Conservation (phyloP, 1,284 basidiomycete species). For the Cystobasidium sp. region DNA sequence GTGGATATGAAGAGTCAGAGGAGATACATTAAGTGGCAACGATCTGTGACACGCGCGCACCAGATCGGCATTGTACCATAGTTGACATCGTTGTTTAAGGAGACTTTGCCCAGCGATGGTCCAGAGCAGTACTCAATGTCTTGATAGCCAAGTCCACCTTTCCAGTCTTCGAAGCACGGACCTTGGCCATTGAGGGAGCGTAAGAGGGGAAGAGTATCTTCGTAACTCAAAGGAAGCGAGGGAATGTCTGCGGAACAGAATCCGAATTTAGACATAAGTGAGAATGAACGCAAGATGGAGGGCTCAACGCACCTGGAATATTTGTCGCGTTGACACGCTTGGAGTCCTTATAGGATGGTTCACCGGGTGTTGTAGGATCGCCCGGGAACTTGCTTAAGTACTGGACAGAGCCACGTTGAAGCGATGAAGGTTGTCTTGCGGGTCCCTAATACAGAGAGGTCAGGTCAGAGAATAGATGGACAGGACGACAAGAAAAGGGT, state of each 20-base stretch:
- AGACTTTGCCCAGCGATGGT: slow-evolving; percentile 59
- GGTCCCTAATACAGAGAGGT: slow-evolving; percentile 12
- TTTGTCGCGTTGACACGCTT: slow-evolving; percentile 71
- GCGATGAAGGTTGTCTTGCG: slow-evolving; percentile 58
- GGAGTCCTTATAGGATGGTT: slow-evolving; percentile 82
- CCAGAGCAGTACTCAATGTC: slow-evolving; percentile 63
- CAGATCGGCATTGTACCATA: slow-evolving; percentile 66
- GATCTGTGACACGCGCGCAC: slow-evolving; percentile 22
- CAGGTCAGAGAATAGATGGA: not conserved
- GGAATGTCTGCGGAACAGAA: slow-evolving; percentile 65
- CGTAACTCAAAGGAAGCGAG: slow-evolving; percentile 61
- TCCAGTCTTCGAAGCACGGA: slow-evolving; percentile 55
- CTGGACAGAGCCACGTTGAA: slow-evolving; percentile 87
- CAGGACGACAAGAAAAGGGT: not conserved
- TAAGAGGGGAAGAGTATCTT: slow-evolving; percentile 60
- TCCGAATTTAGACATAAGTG: not conserved
- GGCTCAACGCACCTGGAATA: slow-evolving; percentile 72
- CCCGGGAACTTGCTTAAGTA: slow-evolving; percentile 78
- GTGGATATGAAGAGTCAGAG: not conserved
- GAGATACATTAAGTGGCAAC: not conserved
- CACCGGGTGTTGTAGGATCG: slow-evolving; percentile 83
- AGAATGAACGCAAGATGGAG: slow-evolving; percentile 57
- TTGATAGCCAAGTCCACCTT: slow-evolving; percentile 59
- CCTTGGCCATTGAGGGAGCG: slow-evolving; percentile 57
- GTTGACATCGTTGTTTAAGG: slow-evolving; percentile 65